These are phyloP conservation scores for Alloascoidea africana DNA, from an alignment of 805 yeast genomes.

Conservation along the genomic window DNA sequence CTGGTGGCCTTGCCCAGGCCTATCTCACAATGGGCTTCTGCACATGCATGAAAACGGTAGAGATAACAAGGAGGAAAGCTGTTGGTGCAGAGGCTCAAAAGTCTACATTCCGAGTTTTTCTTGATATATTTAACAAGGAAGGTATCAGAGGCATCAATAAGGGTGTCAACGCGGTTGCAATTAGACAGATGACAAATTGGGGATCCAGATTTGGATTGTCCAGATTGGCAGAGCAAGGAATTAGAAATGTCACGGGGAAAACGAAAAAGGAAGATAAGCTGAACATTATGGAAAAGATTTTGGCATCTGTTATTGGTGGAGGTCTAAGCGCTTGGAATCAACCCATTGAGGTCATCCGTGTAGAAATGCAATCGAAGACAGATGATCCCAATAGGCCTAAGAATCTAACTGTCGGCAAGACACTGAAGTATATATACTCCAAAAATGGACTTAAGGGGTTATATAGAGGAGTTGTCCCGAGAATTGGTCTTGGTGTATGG, in stretches of 20 bases:
- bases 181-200: conserved; percentile 98
- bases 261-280: conserved; percentile 41
- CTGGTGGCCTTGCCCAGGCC: conserved; percentile 95
- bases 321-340: conserved; percentile 98
- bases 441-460: conserved; percentile 81
- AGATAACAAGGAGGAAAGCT: conserved; percentile 83
- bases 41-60: conserved; percentile 98
- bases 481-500: conserved; percentile 95
- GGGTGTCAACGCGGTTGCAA: conserved; percentile 98
- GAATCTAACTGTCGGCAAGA: conserved; percentile 62
- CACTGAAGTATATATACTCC: conserved; percentile 70
- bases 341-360: conserved; percentile 95
- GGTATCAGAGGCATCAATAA: conserved; percentile 92
- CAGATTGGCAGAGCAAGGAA: conserved; percentile 78
- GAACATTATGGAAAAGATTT: conserved; percentile 64
- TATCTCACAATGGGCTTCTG: conserved; percentile 96
- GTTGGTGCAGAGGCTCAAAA: conserved; percentile 50
- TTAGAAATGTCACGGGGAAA: conserved; percentile 51
- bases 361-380: conserved; percentile 96
- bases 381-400: conserved; percentile 90
- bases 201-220: conserved; percentile 93
- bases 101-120: conserved; percentile 74
- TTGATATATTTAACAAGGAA: conserved; percentile 68
- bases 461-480: conserved; percentile 93
- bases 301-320: conserved; percentile 87